Percentiles rank a stretch among this genome's conserved stretches.
Conservation (phyloP, 768 basidiomycete genomes). For the Amanita molliuscula region DNA sequence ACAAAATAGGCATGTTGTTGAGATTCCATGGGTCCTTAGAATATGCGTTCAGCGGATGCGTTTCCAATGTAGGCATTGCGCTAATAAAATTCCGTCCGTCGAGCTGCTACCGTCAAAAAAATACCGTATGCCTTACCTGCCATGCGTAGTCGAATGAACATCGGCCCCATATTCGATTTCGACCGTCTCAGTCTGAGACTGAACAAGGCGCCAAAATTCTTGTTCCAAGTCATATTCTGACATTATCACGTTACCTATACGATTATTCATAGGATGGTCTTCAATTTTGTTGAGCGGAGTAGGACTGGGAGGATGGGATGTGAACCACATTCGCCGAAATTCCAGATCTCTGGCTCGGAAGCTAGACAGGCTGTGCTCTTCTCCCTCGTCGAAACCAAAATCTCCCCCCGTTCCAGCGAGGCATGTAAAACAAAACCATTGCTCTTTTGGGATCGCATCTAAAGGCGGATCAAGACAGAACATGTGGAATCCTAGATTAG, state of each 20-base stretch:
- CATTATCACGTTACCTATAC: conserved; percentile 52
- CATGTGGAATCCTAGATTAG: conserved; percentile 78
- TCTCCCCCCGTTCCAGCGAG: conserved; percentile 87
- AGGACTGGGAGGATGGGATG: conserved; percentile 51
- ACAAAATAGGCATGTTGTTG: conserved; percentile 91
- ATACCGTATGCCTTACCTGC: conserved; percentile 53
- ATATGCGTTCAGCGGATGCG: conserved; percentile 80
- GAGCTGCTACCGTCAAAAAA: conserved; percentile 1
- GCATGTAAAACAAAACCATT: conserved; percentile 95
- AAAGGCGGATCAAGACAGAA: conserved; percentile 94
- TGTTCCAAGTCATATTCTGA: conserved; percentile 87
- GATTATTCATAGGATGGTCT: conserved; percentile 40
- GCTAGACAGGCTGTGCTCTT: conserved; percentile 86
- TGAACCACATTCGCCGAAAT: conserved; percentile 86
- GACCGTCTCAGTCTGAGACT: conserved; percentile 81
- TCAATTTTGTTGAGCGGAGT: conserved; percentile 21
- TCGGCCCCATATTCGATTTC: conserved; percentile 99
- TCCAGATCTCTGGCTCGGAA: conserved; percentile 88
- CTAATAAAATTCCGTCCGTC: conserved; percentile 27
- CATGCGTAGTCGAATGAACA: conserved; percentile 94
- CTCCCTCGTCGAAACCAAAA: conserved; percentile 96
- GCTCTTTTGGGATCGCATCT: conserved; percentile 74
- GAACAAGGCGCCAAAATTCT: conserved; percentile 96
- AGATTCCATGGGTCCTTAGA: conserved; percentile 94
- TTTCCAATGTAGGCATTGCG: conserved; percentile 93